Evolutionary conservation across 225 moss, liverwort and hornwort species (phyloP).

Genomic region (Rhytidiadelphus loreus): DNA sequence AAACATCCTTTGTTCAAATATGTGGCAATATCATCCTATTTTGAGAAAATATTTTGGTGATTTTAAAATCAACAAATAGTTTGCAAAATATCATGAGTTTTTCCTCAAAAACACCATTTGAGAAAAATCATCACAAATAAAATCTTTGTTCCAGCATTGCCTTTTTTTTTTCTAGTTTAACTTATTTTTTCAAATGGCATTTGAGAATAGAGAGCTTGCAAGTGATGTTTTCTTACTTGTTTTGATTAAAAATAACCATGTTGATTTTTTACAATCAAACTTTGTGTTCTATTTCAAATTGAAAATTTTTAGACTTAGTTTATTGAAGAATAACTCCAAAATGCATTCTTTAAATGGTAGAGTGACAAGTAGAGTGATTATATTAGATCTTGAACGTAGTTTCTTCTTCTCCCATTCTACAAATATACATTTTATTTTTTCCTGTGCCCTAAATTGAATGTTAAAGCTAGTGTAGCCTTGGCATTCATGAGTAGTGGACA

Average conservation of each 20-base stretch:
- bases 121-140: neutral
- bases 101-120: neutral
- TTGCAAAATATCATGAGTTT: neutral
- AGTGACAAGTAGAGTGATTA: accelerated
- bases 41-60: neutral
- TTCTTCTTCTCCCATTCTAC: neutral
- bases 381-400: accelerated
- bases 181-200: neutral
- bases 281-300: neutral
- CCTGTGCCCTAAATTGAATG: neutral
- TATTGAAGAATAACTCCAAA: neutral
- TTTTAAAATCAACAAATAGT: neutral
- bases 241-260: neutral
- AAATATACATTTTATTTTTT: neutral
- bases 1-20: neutral
- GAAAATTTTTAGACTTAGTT: neutral
- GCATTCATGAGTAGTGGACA: neutral
- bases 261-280: neutral
- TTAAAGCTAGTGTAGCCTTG: too few species aligned
- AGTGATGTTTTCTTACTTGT: accelerated
- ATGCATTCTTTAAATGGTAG: accelerated
- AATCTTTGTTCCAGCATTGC: neutral
- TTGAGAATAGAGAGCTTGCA: neutral
- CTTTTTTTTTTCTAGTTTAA: neutral
- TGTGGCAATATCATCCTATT: neutral